Base-by-base conservation (phyloP, 139 green algal species). In the Chlamydomonas asymmetrica region DNA sequence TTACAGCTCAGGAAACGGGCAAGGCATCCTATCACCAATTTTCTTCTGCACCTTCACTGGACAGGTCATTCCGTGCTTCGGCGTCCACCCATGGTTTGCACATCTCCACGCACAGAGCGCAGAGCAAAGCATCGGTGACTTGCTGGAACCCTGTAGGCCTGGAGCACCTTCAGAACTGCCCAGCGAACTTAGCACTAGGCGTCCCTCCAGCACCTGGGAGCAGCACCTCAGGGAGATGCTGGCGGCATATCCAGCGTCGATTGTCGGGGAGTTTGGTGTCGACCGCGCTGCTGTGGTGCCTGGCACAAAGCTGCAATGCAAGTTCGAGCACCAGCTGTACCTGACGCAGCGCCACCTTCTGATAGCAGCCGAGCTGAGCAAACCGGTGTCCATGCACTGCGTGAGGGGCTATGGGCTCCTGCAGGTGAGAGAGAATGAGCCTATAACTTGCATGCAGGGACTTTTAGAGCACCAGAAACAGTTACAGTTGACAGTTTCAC, bases 371-470 rank as follows among this genome's bases (percentile, higher is more conserved):
- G 79, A 90, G 76, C 73, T 89, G 39, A 27, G 73, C 1, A 68
- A 82, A n/a, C 89, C 89, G 3, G 81, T 87, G n/a, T 87, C 76
- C 5, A 50, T 93, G 73, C 89, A 93, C 80, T 92, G 87, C 73
- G 89, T 93, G 45, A 52, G 71, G 10, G 83, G 80, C 7, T 84
- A 82, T n/a, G 67, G 68, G 27, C 40, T 39, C n/a, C 5, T 73
- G 60, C 41, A 56, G 38, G 75, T 74, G 52, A 8, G 66, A n/a
- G n/a, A n/a, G n/a, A n/a, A n/a, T n/a, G n/a, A n/a, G n/a, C n/a
- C n/a, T n/a, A n/a, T n/a, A n/a, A n/a, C n/a, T n/a, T n/a, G n/a
- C n/a, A n/a, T n/a, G n/a, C n/a, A n/a, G n/a, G n/a, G n/a, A n/a
- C n/a, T n/a, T n/a, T n/a, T n/a, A n/a, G n/a, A n/a, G n/a, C n/a